These are phyloP conservation scores for Trichosporon ovoides DNA, from an alignment of 1,284 basidiomycete species.

Conservation along the genomic window DNA sequence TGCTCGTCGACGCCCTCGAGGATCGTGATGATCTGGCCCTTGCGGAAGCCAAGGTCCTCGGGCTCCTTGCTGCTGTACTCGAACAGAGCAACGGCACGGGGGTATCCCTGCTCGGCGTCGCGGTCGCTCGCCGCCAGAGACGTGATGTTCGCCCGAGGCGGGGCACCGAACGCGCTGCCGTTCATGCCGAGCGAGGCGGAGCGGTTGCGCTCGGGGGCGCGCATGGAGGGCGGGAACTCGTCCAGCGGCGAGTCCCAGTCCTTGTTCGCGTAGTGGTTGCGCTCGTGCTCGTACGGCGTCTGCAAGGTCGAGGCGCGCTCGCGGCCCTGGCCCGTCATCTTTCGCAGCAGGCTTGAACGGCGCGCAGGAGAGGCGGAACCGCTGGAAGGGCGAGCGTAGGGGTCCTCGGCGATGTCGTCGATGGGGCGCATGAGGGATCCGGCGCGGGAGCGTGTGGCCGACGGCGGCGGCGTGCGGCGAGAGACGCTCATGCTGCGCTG, in stretches of 20 bases:
- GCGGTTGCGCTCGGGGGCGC: background rate
- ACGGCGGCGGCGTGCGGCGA: background rate
- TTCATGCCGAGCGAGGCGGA: background rate
- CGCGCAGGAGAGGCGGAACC: background rate
- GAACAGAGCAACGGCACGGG: conserved; percentile 71
- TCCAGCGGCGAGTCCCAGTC: conserved; percentile 5
- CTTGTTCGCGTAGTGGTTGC: background rate
- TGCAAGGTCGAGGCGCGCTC: conserved; percentile 15
- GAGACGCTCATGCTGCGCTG: conserved; percentile 10
- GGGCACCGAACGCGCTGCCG: background rate
- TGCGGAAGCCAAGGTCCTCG: conserved; percentile 75
- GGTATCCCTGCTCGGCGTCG: conserved; percentile 38
- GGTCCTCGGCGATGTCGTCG: conserved; percentile 17
- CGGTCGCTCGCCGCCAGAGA: background rate
- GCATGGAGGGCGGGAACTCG: background rate
- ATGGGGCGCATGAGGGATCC: conserved; percentile 8
- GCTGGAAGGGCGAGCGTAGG: background rate
- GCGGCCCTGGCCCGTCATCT: background rate
- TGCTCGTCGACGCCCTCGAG: conserved; percentile 70
- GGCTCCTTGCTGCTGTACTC: conserved; percentile 68
- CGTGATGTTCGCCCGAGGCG: background rate
- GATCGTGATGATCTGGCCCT: conserved; percentile 73
- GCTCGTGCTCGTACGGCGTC: background rate
- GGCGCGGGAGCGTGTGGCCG: background rate
- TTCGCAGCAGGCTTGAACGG: background rate